Evolutionary conservation across 495 filamentous ascomycete genomes (phyloP).

Genomic region (Neurospora sp.): DNA sequence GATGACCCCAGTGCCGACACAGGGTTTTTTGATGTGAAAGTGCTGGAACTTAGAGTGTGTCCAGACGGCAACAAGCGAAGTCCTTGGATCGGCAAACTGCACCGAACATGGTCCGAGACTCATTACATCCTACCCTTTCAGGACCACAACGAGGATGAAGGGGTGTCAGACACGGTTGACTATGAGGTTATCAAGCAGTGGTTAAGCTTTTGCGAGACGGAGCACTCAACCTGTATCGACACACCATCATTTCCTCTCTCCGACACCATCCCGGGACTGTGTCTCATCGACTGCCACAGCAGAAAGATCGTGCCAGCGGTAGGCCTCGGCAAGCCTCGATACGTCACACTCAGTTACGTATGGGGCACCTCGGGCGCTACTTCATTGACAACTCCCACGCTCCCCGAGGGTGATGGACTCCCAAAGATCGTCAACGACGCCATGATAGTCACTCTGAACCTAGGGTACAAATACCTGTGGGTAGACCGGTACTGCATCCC

Average conservation of each 20-base stretch:
- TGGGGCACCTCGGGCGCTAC: background rate
- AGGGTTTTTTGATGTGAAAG: background rate
- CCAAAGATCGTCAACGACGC: background rate
- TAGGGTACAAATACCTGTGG: background rate
- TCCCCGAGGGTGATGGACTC: background rate
- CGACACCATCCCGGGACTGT: background rate
- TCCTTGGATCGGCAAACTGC: background rate
- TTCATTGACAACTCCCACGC: background rate
- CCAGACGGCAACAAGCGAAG: background rate
- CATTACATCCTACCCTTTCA: background rate
- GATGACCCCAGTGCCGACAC: background rate
- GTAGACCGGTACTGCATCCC: conserved; percentile 13
- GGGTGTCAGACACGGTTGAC: background rate
- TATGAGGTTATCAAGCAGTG: background rate
- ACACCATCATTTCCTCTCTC: background rate
- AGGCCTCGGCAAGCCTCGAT: background rate
- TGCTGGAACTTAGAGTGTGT: background rate
- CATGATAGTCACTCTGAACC: background rate
- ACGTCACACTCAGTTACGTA: background rate
- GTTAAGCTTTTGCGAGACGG: background rate
- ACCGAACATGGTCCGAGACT: background rate
- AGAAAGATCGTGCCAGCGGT: background rate
- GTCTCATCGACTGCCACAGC: background rate
- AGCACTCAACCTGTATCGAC: background rate
- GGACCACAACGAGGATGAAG: background rate